These are phyloP conservation scores for Termitomyces heimii DNA, from an alignment of 768 basidiomycete species.

Conservation along the genomic window DNA sequence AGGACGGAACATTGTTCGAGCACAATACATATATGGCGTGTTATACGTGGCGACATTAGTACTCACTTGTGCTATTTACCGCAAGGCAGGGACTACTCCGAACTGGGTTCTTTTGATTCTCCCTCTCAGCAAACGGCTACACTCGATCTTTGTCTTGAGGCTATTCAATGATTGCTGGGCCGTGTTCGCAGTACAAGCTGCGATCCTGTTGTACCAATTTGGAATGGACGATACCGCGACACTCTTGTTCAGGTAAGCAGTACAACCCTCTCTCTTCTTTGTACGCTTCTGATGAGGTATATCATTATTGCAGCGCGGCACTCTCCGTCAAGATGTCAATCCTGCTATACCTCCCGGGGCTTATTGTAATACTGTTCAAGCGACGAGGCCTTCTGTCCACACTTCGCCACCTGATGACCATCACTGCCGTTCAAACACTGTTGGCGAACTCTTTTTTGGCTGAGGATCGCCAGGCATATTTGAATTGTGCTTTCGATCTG, in stretches of 20 bases:
- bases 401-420: constrained; percentile 41
- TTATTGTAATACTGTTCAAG: constrained; percentile 79
- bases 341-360: constrained; percentile 83
- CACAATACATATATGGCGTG: constrained; percentile 73
- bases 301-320: constrained; percentile 46
- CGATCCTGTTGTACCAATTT: constrained; percentile 60
- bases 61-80: constrained; percentile 66
- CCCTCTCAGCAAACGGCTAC: constrained; percentile 86
- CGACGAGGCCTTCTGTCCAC: constrained; percentile 53
- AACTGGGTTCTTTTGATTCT: constrained; percentile 72
- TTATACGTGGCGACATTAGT: constrained; percentile 68
- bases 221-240: constrained; percentile 57
- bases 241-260: constrained; percentile 68
- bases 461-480: constrained; percentile 56
- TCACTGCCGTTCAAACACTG: constrained; percentile 47
- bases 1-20: constrained; percentile 53
- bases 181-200: constrained; percentile 54
- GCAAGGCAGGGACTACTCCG: constrained; percentile 49
- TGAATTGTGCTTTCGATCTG: constrained; percentile 78
- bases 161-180: constrained; percentile 97
- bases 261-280: background rate
- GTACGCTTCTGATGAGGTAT: background rate
- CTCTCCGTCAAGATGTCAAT: constrained; percentile 95
- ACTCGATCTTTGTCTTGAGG: constrained; percentile 88
- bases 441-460: constrained; percentile 70